A percentile compares a stretch with the other conserved stretches of the same genome.
phyloP scores from a whole-genome alignment of 305 asterid species.

The Solanum hybrid region DNA sequence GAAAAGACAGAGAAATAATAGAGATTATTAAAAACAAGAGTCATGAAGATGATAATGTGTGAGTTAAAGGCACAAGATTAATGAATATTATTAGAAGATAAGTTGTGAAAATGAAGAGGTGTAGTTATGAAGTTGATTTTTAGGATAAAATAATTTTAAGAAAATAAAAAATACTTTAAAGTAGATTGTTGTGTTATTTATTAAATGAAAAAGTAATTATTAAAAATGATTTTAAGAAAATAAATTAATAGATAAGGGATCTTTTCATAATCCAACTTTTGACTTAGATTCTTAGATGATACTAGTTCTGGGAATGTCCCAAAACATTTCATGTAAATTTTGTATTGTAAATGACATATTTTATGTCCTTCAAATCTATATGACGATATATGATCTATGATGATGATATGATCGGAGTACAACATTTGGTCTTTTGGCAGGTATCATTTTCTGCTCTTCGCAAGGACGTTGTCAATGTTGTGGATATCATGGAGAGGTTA shows the following conservation, averaged over 20 bases:
- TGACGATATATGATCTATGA: no score
- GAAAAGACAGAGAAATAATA: background rate
- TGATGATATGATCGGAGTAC: background rate
- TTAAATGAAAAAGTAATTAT: background rate
- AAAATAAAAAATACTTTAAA: no score
- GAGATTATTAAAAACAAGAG: background rate
- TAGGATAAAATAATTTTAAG: background rate
- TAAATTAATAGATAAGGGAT: background rate
- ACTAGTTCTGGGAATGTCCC: background rate
- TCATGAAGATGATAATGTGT: background rate
- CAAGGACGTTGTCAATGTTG: background rate
- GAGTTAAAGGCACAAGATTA: background rate
- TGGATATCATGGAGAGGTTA: background rate
- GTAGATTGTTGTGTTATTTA: background rate
- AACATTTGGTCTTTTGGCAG: background rate
- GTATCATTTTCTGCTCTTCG: background rate
- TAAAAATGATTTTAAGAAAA: background rate
- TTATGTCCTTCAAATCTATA: no score
- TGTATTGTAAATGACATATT: background rate
- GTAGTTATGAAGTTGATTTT: background rate
- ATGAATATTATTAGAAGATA: background rate
- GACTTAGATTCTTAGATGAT: background rate
- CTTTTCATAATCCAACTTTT: no score
- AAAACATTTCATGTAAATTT: background rate
- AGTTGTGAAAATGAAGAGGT: background rate